A percentile compares a stretch with the other conserved stretches of the same genome.
phyloP scores from a whole-genome alignment of 2,329 filamentous ascomycete species.

The Iodosphaeria phyllophila region DNA sequence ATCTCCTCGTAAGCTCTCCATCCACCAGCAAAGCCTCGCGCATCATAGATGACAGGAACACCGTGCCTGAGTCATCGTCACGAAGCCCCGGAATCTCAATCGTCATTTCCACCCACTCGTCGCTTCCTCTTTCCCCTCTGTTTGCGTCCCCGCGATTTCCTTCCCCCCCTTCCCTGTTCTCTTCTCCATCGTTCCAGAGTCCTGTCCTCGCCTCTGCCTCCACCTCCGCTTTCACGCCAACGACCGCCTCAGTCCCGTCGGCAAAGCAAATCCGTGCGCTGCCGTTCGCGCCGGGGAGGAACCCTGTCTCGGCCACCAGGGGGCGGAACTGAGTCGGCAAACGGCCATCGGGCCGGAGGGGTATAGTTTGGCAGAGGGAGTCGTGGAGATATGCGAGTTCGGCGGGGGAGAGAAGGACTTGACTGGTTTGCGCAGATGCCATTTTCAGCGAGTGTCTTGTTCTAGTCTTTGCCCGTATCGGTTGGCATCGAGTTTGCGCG shows the following conservation, averaged over 20 bases:
- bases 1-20: conserved; percentile 46
- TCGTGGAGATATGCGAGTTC: conserved; percentile 91
- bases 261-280: conserved; percentile 86
- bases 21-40: conserved; percentile 67
- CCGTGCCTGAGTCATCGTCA: conserved; percentile 78
- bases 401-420: conserved; percentile 77
- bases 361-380: conserved; percentile 63
- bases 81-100: conserved; percentile 83
- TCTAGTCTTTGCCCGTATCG: too few species aligned
- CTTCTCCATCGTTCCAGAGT: conserved; percentile 9
- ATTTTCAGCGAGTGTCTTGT: too few species aligned
- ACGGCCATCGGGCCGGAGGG: conserved; percentile 79
- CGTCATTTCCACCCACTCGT: conserved; percentile 72
- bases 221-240: conserved; percentile 89
- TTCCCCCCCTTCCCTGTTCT: conserved; percentile 14
- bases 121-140: conserved; percentile 10
- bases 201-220: conserved; percentile 32
- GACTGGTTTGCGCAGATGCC: too few species aligned
- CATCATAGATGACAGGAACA: conserved; percentile 78
- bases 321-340: conserved; percentile 74
- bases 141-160: conserved; percentile 14
- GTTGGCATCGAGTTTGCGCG: too few species aligned
- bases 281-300: conserved; percentile 78
- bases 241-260: conserved; percentile 89
- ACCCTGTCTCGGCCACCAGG: conserved; percentile 73